Percentiles rank a stretch among this genome's conserved stretches.
phyloP scores from a whole-genome alignment of 2,329 filamentous ascomycete genomes.

The Ramularia endophylla region DNA sequence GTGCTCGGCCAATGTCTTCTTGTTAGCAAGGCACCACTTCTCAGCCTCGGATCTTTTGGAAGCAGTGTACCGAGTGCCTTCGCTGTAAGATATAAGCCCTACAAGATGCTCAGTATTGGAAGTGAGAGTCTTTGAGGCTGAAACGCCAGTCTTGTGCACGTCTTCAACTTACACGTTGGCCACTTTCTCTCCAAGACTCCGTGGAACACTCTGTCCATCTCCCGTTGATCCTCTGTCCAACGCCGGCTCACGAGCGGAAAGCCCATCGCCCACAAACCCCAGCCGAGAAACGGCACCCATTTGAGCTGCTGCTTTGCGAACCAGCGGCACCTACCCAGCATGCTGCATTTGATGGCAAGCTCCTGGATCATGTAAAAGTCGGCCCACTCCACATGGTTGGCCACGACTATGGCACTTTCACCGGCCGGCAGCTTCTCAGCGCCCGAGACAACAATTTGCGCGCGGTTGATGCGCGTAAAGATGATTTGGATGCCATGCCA shows the following conservation, averaged over 20 bases:
- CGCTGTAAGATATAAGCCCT: constrained; percentile 62
- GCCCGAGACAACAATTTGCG: constrained; percentile 49
- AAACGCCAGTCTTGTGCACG: neutral
- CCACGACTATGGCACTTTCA: constrained; percentile 57
- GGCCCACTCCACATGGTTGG: constrained; percentile 56
- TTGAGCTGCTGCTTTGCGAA: constrained; percentile 57
- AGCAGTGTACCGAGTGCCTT: constrained; percentile 55
- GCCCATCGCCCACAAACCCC: constrained; percentile 60
- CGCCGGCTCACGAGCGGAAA: constrained; percentile 58
- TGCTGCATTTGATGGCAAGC: constrained; percentile 48
- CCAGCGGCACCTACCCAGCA: constrained; percentile 58
- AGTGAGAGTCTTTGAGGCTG: no score
- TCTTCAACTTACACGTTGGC: constrained; percentile 50
- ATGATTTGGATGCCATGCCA: constrained; percentile 55
- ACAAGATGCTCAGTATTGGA: constrained; percentile 2
- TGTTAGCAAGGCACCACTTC: constrained; percentile 48
- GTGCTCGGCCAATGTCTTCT: constrained; percentile 49
- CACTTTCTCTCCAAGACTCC: constrained; percentile 48
- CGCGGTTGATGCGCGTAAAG: constrained; percentile 51
- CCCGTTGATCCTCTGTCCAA: constrained; percentile 52
- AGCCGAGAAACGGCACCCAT: constrained; percentile 56
- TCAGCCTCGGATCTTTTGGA: constrained; percentile 48
- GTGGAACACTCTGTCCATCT: constrained; percentile 53
- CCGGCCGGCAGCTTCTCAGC: constrained; percentile 42
- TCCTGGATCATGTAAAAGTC: constrained; percentile 62